A percentile compares a stretch with the other conserved stretches of the same genome.
Conservation (phyloP, 2,329 filamentous ascomycete species). For the Thelonectria discophora region DNA sequence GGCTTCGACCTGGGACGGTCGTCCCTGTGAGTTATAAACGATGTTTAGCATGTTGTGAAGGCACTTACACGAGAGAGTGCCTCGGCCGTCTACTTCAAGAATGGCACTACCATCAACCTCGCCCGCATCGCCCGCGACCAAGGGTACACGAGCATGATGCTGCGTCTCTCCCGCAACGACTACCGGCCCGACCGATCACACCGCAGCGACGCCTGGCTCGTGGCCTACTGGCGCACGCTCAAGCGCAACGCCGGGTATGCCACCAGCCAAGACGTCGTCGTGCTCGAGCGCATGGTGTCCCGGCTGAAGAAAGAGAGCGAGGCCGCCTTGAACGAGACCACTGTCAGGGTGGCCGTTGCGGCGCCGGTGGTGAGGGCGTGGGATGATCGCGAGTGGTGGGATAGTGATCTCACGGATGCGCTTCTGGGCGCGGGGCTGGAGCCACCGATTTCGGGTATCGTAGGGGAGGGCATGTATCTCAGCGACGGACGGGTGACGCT, state of each 20-base stretch:
- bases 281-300: not conserved
- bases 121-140: not conserved
- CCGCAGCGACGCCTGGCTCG: not conserved
- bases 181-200: not conserved
- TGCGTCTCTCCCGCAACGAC: not conserved
- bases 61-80: not conserved
- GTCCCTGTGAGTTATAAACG: not conserved
- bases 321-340: not conserved
- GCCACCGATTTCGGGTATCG: not conserved
- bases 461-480: not conserved
- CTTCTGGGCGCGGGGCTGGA: not conserved
- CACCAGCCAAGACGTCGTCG: not conserved
- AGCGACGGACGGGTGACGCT: not conserved
- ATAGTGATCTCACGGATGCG: not conserved
- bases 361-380: not conserved
- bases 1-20: not conserved
- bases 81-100: constrained; percentile 1
- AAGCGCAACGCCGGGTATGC: not conserved
- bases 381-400: not conserved
- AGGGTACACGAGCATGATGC: not conserved
- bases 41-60: not conserved
- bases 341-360: not conserved
- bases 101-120: not conserved
- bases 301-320: not conserved
- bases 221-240: not conserved